These are phyloP conservation scores for Anethum foeniculum DNA, from an alignment of 140 eudicot genomes.

Conservation along the genomic window DNA sequence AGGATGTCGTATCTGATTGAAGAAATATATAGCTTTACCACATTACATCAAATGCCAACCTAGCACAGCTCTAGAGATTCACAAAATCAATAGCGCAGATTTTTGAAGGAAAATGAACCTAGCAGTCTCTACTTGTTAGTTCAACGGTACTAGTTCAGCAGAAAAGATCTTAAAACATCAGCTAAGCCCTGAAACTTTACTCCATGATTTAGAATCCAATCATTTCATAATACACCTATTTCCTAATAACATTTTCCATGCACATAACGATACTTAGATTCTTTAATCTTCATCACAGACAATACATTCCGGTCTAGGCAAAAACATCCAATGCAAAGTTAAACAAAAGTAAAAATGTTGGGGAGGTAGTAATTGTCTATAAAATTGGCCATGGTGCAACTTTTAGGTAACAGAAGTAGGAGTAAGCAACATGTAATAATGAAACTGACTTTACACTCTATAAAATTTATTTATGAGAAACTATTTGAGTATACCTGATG, in stretches of 20 bases:
- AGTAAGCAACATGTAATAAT: neutral
- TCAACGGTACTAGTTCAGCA: neutral
- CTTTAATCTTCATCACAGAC: neutral
- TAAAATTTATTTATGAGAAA: neutral
- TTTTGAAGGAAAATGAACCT: neutral
- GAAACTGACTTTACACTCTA: neutral
- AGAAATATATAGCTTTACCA: neutral
- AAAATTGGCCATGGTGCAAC: neutral
- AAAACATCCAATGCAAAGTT: neutral
- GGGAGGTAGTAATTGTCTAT: neutral
- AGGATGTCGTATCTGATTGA: neutral
- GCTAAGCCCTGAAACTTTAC: neutral
- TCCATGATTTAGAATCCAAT: neutral
- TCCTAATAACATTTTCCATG: neutral
- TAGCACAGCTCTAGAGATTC: neutral
- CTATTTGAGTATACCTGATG: constrained; percentile 49
- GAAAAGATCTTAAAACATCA: neutral
- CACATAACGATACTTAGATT: neutral
- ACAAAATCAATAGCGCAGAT: neutral
- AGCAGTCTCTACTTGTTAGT: neutral
- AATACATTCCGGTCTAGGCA: neutral
- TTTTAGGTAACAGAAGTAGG: neutral
- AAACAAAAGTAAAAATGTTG: neutral
- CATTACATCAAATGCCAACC: neutral
- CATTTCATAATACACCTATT: neutral